phyloP scores from a whole-genome alignment of 2,329 filamentous ascomycete species.

The Fusarium sororula region DNA sequence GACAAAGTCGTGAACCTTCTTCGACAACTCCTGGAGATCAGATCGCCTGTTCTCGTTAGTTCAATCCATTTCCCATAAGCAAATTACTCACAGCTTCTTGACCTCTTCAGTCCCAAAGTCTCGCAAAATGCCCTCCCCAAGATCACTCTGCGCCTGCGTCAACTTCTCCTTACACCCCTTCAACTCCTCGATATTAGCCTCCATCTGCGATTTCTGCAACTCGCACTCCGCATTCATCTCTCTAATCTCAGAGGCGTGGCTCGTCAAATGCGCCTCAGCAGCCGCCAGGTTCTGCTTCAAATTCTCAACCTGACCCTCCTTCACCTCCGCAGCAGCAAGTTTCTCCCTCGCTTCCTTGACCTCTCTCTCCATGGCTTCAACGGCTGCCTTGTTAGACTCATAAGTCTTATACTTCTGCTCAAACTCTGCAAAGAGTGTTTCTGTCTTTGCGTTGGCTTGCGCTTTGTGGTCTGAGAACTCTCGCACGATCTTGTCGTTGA shows the following conservation, averaged over 20 bases:
- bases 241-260: conserved; percentile 34
- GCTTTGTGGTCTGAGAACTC: conserved; percentile 37
- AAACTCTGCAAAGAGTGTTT: conserved; percentile 38
- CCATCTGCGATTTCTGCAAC: conserved; percentile 36
- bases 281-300: conserved; percentile 32
- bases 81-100: conserved; percentile 35
- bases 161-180: conserved; percentile 32
- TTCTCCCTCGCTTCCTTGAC: conserved; percentile 53
- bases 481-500: conserved; percentile 39
- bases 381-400: conserved; percentile 37
- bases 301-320: conserved; percentile 55
- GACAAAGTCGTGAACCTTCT: conserved; percentile 39
- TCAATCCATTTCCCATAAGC: rapidly evolving
- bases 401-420: conserved; percentile 40
- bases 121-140: conserved; percentile 35
- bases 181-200: conserved; percentile 31
- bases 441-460: conserved; percentile 30
- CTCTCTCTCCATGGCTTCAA: conserved; percentile 57
- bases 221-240: conserved; percentile 42
- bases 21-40: conserved; percentile 35
- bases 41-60: conserved; percentile 33
- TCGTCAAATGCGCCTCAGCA: conserved; percentile 27
- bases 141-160: conserved; percentile 30
- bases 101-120: conserved; percentile 34
- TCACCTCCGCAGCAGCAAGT: conserved; percentile 50